Percentiles rank a stretch among this genome's conserved stretches.
Evolutionary conservation across 495 filamentous ascomycete species (phyloP).

Genomic region (Cryomyces minteri): DNA sequence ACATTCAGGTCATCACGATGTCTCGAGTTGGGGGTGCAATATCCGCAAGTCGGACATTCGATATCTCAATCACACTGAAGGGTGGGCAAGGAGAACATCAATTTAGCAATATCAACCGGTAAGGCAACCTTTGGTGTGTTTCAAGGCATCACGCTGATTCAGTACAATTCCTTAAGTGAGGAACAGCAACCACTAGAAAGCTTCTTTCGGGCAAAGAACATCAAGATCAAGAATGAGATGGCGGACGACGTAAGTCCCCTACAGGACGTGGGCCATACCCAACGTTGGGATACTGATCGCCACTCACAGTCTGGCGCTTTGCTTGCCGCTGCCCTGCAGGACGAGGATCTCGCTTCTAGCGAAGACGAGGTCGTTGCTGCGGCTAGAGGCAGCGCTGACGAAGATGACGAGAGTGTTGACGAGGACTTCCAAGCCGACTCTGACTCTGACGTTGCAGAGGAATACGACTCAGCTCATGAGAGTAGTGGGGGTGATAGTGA

Average conservation of each 20-base stretch:
- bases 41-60: slow-evolving; percentile 87
- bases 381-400: slow-evolving; percentile 81
- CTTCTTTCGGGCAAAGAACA: slow-evolving; percentile 84
- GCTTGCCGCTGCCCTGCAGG: slow-evolving; percentile 59
- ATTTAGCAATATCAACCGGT: slow-evolving; percentile 98
- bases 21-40: slow-evolving; percentile 89
- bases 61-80: slow-evolving; percentile 85
- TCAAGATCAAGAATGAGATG: slow-evolving; percentile 97
- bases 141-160: not conserved
- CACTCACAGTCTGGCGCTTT: slow-evolving; percentile 34
- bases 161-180: slow-evolving; percentile 34
- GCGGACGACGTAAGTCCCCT: slow-evolving; percentile 37
- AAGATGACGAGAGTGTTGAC: slow-evolving; percentile 85
- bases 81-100: slow-evolving; percentile 60
- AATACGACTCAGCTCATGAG: slow-evolving; percentile 81
- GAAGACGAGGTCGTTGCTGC: slow-evolving; percentile 60
- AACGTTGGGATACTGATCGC: slow-evolving; percentile 1
- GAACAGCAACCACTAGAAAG: slow-evolving; percentile 88
- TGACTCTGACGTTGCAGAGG: slow-evolving; percentile 90
- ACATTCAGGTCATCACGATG: slow-evolving; percentile 76
- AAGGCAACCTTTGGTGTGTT: slow-evolving; percentile 6
- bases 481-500: slow-evolving; percentile 62
- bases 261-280: not conserved
- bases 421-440: slow-evolving; percentile 88
- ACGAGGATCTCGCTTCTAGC: slow-evolving; percentile 51